These are phyloP conservation scores for Candida multigemmis DNA, from an alignment of 805 yeast genomes.

Conservation along the genomic window DNA sequence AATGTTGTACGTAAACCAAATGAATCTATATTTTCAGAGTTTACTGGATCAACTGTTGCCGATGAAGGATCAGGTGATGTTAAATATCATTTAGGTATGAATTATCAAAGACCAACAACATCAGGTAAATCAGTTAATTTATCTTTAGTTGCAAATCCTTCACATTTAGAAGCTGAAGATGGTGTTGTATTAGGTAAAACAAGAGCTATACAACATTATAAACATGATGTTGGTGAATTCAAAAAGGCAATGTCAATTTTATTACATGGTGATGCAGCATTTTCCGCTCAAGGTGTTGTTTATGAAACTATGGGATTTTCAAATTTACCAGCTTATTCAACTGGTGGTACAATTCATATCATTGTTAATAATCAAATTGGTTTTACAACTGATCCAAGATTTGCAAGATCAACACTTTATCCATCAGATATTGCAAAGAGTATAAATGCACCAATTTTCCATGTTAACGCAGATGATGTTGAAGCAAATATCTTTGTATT, in stretches of 20 bases:
- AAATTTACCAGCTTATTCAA: conserved; percentile 86
- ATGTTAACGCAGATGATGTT: conserved; percentile 96
- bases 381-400: conserved; percentile 97
- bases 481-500: conserved; percentile 88
- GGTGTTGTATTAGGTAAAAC: conserved; percentile 98
- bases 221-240: conserved; percentile 74
- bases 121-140: conserved; percentile 94
- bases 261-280: conserved; percentile 98
- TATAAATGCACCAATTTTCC: conserved; percentile 97
- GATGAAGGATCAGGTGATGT: conserved; percentile 99
- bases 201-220: conserved; percentile 89
- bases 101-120: conserved; percentile 97
- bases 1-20: conserved; percentile 98
- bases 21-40: conserved; percentile 95
- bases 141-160: conserved; percentile 96
- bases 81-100: conserved; percentile 98
- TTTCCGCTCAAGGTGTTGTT: conserved; percentile 98
- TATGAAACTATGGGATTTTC: conserved; percentile 97
- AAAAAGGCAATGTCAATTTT: conserved; percentile 86
- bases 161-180: conserved; percentile 98
- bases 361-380: conserved; percentile 98
- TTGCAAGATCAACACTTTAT: conserved; percentile 94
- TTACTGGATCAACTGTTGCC: conserved; percentile 79
- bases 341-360: conserved; percentile 97
- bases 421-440: conserved; percentile 97